Conservation (phyloP, 148 eudicot species). For the Rhododendron vialii region DNA sequence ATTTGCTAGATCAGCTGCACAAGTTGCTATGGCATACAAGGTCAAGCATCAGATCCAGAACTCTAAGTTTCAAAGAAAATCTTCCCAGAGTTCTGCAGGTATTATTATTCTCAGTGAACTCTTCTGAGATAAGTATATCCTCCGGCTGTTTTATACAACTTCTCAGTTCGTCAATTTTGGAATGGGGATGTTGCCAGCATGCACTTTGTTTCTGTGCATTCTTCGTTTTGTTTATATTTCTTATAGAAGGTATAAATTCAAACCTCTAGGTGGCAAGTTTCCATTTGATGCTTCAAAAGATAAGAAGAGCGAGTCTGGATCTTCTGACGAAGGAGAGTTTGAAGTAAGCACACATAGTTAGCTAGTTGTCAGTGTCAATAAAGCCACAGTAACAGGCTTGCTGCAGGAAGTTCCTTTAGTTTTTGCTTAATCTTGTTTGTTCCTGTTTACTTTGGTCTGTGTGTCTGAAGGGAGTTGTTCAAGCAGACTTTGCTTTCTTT, state of each 20-base stretch:
- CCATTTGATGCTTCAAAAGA: constrained; percentile 16
- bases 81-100: constrained; percentile 34
- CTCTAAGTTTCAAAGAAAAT: constrained; percentile 17
- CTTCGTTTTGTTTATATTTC: not conserved
- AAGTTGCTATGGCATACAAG: constrained; percentile 23
- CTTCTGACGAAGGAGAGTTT: constrained; percentile 56
- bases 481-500: constrained; percentile 97
- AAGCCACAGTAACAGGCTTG: not conserved
- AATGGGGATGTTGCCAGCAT: not conserved
- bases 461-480: constrained; percentile 57
- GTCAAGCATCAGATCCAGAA: constrained; percentile 23
- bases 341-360: constrained; percentile 37
- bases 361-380: not conserved
- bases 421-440: not conserved
- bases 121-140: not conserved
- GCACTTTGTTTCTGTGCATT: not conserved
- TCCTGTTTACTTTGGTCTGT: constrained; percentile 3
- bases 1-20: constrained; percentile 60
- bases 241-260: not conserved
- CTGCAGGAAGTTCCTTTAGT: not conserved
- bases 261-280: constrained; percentile 23
- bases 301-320: constrained; percentile 29
- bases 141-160: not conserved
- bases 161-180: not conserved
- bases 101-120: constrained; percentile 2